phyloP scores from a whole-genome alignment of 2,329 filamentous ascomycete genomes.

The Hymenotorrendiella dingleyae region DNA sequence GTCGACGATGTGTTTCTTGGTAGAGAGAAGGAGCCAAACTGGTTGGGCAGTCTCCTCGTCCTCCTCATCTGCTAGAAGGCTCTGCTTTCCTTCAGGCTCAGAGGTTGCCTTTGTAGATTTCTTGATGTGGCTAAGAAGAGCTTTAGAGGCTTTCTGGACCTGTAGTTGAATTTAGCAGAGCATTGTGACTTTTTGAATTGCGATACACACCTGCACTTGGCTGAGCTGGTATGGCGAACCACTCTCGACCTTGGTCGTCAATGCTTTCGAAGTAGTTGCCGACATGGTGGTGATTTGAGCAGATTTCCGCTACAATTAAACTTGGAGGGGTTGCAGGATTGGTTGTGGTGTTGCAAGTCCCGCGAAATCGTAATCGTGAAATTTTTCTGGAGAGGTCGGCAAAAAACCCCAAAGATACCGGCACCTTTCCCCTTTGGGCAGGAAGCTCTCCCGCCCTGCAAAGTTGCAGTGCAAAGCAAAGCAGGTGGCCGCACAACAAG shows the following conservation, averaged over 20 bases:
- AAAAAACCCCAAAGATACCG: background rate
- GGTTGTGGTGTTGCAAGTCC: background rate
- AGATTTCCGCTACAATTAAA: too few relatives aligned
- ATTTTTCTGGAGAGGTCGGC: conserved; percentile 2
- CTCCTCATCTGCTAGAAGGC: conserved; percentile 44
- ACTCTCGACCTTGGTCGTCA: conserved; percentile 30
- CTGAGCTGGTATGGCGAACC: conserved; percentile 31
- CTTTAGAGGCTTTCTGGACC: conserved; percentile 58
- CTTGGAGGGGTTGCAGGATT: background rate
- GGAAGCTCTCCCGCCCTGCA: background rate
- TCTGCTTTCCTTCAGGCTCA: conserved; percentile 45
- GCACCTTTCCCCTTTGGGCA: background rate
- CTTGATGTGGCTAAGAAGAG: conserved; percentile 56
- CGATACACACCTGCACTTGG: conserved; percentile 26
- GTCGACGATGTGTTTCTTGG: conserved; percentile 63
- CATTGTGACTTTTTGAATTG: background rate
- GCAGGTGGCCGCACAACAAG: too few relatives aligned
- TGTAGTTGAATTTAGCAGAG: conserved; percentile 26
- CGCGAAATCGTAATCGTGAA: background rate
- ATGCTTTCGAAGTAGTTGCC: conserved; percentile 22
- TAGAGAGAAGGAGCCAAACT: conserved; percentile 58
- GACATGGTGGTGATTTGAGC: conserved; percentile 19
- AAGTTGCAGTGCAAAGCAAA: too few relatives aligned
- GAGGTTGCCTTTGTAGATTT: conserved; percentile 44
- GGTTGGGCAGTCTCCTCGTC: conserved; percentile 42